These are phyloP conservation scores for Cercospora beticola DNA, from an alignment of 2,329 filamentous ascomycete species.

Conservation along the genomic window DNA sequence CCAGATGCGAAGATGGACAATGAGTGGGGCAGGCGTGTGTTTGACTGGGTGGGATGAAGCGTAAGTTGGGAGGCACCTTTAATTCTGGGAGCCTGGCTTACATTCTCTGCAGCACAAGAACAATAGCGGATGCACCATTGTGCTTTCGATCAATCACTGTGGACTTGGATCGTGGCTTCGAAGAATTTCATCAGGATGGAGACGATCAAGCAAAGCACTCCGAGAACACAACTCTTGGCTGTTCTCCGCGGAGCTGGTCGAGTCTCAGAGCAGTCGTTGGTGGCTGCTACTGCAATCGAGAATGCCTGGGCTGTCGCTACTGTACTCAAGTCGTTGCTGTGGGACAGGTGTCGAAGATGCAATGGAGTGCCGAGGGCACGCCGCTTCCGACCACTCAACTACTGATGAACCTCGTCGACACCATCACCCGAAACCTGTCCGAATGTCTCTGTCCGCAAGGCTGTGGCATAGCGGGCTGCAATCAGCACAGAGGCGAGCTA, in stretches of 20 bases:
- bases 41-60: slow-evolving; percentile 8
- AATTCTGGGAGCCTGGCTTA: neutral
- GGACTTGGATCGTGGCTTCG: slow-evolving; percentile 1
- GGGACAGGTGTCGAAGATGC: slow-evolving; percentile 1
- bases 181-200: neutral
- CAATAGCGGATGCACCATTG: neutral
- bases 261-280: neutral
- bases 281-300: neutral
- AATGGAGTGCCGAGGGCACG: neutral
- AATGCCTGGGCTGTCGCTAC: neutral
- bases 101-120: neutral
- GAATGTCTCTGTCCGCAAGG: neutral
- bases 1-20: slow-evolving; percentile 1
- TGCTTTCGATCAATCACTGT: slow-evolving; percentile 1
- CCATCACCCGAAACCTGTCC: neutral
- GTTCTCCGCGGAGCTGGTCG: neutral
- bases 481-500: neutral
- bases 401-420: neutral
- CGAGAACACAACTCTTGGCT: neutral
- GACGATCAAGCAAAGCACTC: neutral
- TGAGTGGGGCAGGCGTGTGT: neutral
- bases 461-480: neutral
- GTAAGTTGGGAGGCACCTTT: neutral
- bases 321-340: neutral
- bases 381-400: neutral